phyloP scores from a whole-genome alignment of 257 asterid genomes.

The Scutellaria minor region DNA sequence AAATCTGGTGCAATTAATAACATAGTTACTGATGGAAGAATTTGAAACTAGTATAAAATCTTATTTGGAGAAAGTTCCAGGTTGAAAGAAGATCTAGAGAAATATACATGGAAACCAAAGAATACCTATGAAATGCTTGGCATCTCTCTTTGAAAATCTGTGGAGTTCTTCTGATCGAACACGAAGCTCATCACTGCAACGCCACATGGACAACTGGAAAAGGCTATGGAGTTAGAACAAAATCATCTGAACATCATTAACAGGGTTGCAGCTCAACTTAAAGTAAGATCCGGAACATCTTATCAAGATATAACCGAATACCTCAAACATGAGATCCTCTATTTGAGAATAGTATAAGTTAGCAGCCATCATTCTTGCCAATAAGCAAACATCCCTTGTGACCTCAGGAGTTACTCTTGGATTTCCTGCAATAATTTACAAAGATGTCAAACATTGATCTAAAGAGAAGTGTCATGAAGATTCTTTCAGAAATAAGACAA shows the following conservation, averaged over 20 bases:
- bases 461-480: neutral
- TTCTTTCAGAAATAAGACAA: neutral
- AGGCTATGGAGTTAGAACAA: constrained; percentile 23
- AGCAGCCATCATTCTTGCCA: constrained; percentile 75
- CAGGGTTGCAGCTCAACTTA: too few relatives aligned
- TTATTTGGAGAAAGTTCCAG: too few relatives aligned
- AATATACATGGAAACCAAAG: constrained; percentile 1
- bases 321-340: constrained; percentile 98
- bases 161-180: constrained; percentile 55
- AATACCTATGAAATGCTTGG: constrained; percentile 65
- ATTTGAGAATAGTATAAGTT: constrained; percentile 86
- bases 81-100: neutral
- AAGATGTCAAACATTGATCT: neutral
- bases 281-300: too few relatives aligned
- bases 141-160: constrained; percentile 52
- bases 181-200: constrained; percentile 66
- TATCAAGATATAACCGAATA: constrained; percentile 22
- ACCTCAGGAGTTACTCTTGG: constrained; percentile 72
- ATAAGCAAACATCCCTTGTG: constrained; percentile 61
- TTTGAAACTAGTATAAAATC: too few relatives aligned
- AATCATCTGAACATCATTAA: neutral
- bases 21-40: neutral
- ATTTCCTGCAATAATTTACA: constrained; percentile 45
- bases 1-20: neutral
- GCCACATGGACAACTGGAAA: constrained; percentile 69